These are phyloP conservation scores for Xylaria sp. DNA, from an alignment of 2,329 filamentous ascomycete genomes.

Conservation along the genomic window DNA sequence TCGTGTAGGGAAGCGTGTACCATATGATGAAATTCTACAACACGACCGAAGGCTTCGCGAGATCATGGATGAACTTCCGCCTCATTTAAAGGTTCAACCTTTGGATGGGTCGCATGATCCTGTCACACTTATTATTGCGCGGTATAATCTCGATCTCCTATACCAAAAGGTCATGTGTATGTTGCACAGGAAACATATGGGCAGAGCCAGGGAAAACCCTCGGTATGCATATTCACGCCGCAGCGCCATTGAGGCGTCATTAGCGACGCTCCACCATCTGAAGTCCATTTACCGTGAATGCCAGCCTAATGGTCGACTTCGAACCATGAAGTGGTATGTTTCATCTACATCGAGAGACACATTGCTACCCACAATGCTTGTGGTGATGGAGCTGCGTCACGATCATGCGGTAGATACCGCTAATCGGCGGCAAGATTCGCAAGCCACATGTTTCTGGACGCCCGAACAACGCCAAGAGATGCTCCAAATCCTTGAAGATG, in stretches of 20 bases:
- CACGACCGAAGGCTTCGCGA: slow-evolving; percentile 71
- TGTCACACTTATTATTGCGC: slow-evolving; percentile 84
- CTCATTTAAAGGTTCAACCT: slow-evolving; percentile 79
- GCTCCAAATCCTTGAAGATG: slow-evolving; percentile 77
- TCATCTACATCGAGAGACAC: slow-evolving; percentile 86
- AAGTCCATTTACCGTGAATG: slow-evolving; percentile 79
- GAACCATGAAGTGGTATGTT: slow-evolving; percentile 81
- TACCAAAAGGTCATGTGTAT: slow-evolving; percentile 91
- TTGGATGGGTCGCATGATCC: slow-evolving; percentile 83
- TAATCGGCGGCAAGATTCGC: slow-evolving; percentile 54
- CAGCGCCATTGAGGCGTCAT: slow-evolving; percentile 85
- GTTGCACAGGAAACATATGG: slow-evolving; percentile 87
- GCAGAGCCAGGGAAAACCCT: slow-evolving; percentile 79
- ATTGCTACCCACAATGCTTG: slow-evolving; percentile 84
- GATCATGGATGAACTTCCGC: slow-evolving; percentile 75
- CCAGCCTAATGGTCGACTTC: slow-evolving; percentile 75
- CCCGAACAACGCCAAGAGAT: slow-evolving; percentile 75
- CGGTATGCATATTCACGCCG: slow-evolving; percentile 86
- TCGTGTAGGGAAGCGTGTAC: slow-evolving; percentile 63
- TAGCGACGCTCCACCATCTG: slow-evolving; percentile 84
- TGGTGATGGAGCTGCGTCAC: slow-evolving; percentile 84
- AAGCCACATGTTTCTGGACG: slow-evolving; percentile 66
- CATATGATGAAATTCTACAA: slow-evolving; percentile 73
- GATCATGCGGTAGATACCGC: slow-evolving; percentile 63
- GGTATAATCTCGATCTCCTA: slow-evolving; percentile 84